A percentile compares a stretch with the other conserved stretches of the same genome.
Evolutionary conservation across 2,329 filamentous ascomycete genomes (phyloP).

Genomic region (Penicillium frequentans): DNA sequence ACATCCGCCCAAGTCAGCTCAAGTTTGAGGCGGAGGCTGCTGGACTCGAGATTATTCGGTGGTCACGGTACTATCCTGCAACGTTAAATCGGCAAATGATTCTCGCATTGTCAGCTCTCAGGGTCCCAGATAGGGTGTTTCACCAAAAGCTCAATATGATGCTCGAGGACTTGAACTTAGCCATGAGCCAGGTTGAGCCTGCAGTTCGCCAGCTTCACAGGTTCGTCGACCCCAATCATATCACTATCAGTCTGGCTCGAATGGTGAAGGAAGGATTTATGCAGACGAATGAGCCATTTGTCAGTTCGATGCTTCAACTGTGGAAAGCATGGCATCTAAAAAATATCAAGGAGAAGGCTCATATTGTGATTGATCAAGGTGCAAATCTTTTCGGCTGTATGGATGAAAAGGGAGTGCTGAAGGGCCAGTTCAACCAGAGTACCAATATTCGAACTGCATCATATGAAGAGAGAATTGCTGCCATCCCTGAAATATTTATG

Average conservation of each 20-base stretch:
- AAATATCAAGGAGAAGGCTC: conserved; percentile 86
- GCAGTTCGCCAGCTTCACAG: conserved; percentile 69
- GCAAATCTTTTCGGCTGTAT: conserved; percentile 86
- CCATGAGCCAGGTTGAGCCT: conserved; percentile 64
- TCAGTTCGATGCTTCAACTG: conserved; percentile 72
- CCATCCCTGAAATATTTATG: conserved; percentile 83
- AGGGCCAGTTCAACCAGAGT: conserved; percentile 65
- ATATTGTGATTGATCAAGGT: conserved; percentile 76
- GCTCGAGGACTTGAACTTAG: conserved; percentile 65
- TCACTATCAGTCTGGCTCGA: conserved; percentile 69
- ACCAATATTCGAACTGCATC: background rate
- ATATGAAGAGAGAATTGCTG: conserved; percentile 48
- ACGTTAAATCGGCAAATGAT: conserved; percentile 91
- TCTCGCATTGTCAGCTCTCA: conserved; percentile 74
- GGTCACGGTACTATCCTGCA: conserved; percentile 72
- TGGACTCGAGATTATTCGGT: conserved; percentile 80
- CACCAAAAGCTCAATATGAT: conserved; percentile 66
- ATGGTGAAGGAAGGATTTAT: conserved; percentile 83
- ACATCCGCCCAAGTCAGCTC: conserved; percentile 79
- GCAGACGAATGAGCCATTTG: conserved; percentile 72
- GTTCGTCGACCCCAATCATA: conserved; percentile 83
- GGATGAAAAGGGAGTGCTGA: conserved; percentile 76
- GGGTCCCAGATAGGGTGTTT: conserved; percentile 69
- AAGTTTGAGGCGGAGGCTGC: conserved; percentile 76
- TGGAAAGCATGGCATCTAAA: conserved; percentile 92